A percentile compares a stretch with the other conserved stretches of the same genome.
Evolutionary conservation across 2,329 filamentous ascomycete species (phyloP).

Genomic region (Claviceps maximensis): DNA sequence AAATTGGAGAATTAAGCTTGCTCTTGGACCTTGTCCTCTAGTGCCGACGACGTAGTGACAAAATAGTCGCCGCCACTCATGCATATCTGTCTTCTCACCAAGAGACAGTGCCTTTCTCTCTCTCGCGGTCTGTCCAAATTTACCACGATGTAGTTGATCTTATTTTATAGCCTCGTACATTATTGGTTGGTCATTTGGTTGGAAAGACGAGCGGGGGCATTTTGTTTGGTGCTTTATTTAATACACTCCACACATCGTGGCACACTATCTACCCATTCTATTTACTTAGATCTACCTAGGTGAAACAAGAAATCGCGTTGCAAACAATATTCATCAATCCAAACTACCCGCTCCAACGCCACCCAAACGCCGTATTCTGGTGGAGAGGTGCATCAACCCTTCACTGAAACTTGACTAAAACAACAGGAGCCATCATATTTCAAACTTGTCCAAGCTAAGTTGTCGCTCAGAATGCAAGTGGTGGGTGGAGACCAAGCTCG

Average conservation of each 20-base stretch:
- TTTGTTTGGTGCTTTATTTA: neutral
- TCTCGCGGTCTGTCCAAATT: no score
- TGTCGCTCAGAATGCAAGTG: neutral
- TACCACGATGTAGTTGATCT: no score
- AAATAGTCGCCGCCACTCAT: neutral
- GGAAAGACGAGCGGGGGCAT: neutral
- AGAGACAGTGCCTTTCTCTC: neutral
- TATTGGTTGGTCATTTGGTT: neutral
- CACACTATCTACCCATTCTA: slow-evolving; percentile 4
- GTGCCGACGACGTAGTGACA: neutral
- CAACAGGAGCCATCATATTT: neutral
- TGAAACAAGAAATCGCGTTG: neutral
- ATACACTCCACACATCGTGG: slow-evolving; percentile 7
- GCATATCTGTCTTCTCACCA: no score
- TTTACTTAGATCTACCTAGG: slow-evolving; percentile 9
- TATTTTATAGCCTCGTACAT: neutral
- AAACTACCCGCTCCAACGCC: neutral
- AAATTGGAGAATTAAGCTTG: slow-evolving; percentile 53
- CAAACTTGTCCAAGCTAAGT: neutral
- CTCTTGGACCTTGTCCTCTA: slow-evolving; percentile 17
- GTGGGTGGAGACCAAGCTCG: neutral
- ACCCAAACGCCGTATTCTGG: slow-evolving; percentile 6
- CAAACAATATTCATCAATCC: neutral
- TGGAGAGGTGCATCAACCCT: neutral
- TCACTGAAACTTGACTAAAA: neutral